phyloP scores from a whole-genome alignment of 2,329 filamentous ascomycete genomes.

The Trichoderma citrinoviride region DNA sequence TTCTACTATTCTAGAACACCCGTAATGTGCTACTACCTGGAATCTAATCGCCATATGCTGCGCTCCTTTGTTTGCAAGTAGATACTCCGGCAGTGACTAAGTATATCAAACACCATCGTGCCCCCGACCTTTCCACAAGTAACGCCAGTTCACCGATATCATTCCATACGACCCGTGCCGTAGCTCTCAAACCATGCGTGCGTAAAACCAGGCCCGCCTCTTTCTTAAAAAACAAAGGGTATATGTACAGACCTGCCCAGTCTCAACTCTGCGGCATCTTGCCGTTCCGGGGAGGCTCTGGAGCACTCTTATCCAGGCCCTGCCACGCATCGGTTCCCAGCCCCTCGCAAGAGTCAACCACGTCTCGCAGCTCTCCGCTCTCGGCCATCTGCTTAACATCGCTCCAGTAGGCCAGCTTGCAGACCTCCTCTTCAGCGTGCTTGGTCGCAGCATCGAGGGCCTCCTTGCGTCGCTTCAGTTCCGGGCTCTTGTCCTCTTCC shows the following conservation, averaged over 20 bases:
- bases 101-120: background rate
- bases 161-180: background rate
- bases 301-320: constrained; percentile 54
- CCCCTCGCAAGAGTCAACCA: constrained; percentile 37
- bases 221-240: background rate
- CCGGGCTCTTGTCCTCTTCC: constrained; percentile 39
- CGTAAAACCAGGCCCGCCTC: background rate
- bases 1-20: background rate
- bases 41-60: constrained; percentile 4
- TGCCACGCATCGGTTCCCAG: constrained; percentile 44
- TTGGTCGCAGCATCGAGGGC: constrained; percentile 72
- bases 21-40: background rate
- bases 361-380: constrained; percentile 46
- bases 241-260: background rate
- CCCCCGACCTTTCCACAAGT: background rate
- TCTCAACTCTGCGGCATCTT: constrained; percentile 24
- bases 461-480: constrained; percentile 49
- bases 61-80: constrained; percentile 2
- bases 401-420: constrained; percentile 82
- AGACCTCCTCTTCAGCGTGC: constrained; percentile 77
- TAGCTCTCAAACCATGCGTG: background rate
- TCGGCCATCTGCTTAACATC: constrained; percentile 70
- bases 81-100: background rate
- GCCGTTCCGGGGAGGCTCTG: constrained; percentile 37
- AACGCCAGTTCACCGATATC: background rate